Conservation (phyloP, 441 rosid species). For the Corymbia calophylla region DNA sequence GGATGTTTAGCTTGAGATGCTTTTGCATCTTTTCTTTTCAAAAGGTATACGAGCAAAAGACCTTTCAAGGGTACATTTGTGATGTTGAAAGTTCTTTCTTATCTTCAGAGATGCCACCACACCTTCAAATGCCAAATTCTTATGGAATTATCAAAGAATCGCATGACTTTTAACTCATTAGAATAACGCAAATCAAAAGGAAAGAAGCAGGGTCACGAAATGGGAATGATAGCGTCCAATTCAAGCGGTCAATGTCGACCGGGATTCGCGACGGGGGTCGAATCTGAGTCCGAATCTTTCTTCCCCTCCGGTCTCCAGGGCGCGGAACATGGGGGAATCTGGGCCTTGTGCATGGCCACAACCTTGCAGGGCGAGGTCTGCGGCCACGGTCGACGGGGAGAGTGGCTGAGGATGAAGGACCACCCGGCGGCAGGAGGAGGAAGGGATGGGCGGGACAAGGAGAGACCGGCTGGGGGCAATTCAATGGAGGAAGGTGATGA, state of each 20-base stretch:
- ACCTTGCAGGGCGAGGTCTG: not conserved
- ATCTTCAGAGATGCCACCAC: not conserved
- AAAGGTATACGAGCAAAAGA: not conserved
- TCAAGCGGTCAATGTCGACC: not conserved
- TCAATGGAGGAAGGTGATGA: not conserved
- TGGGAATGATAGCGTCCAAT: not conserved
- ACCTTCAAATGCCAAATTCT: not conserved
- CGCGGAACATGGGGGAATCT: not conserved
- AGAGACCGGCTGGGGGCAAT: not conserved
- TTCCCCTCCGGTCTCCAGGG: not conserved
- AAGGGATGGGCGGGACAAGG: not conserved
- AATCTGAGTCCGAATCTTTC: not conserved
- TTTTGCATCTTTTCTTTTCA: not conserved
- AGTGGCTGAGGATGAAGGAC: not conserved
- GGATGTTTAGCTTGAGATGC: not conserved
- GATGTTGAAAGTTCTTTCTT: not conserved
- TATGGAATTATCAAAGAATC: not conserved
- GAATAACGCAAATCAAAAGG: not conserved
- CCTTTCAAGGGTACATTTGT: not conserved
- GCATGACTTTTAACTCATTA: not conserved
- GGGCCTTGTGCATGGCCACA: not conserved
- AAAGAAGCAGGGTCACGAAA: not conserved
- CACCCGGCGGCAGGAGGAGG: accelerated
- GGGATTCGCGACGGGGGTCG: not conserved
- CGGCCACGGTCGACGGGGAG: not conserved